Evolutionary conservation across 78 protist species (phyloP).

Genomic region (Creolimax fragrantissima): DNA sequence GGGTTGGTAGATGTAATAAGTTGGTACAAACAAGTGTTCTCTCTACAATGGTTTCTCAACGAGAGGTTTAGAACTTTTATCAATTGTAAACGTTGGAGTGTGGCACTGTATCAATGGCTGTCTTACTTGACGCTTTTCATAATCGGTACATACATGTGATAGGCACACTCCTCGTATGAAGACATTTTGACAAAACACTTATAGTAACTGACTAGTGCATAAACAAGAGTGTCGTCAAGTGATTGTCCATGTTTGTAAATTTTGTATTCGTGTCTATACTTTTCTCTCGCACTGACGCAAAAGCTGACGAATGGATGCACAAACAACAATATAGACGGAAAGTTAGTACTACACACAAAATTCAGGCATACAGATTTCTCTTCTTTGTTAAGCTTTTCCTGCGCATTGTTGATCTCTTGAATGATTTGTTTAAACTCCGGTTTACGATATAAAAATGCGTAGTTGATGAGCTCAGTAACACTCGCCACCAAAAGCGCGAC

Average conservation of each 20-base stretch:
- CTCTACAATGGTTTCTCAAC: too few species aligned
- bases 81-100: neutral
- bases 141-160: neutral
- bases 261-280: too few species aligned
- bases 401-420: neutral
- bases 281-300: too few species aligned
- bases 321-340: neutral
- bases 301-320: too few species aligned
- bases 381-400: neutral
- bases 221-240: neutral
- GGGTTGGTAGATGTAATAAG: neutral
- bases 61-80: neutral
- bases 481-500: neutral
- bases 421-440: neutral
- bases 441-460: neutral
- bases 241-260: neutral
- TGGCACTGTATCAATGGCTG: neutral
- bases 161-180: neutral
- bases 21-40: neutral
- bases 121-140: neutral
- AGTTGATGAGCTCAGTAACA: neutral
- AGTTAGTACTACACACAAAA: neutral
- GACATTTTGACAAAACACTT: neutral
- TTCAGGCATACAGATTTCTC: neutral
- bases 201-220: neutral